These are phyloP conservation scores for Prinsepia uniflora DNA, from an alignment of 306 rosid genomes.

Conservation along the genomic window DNA sequence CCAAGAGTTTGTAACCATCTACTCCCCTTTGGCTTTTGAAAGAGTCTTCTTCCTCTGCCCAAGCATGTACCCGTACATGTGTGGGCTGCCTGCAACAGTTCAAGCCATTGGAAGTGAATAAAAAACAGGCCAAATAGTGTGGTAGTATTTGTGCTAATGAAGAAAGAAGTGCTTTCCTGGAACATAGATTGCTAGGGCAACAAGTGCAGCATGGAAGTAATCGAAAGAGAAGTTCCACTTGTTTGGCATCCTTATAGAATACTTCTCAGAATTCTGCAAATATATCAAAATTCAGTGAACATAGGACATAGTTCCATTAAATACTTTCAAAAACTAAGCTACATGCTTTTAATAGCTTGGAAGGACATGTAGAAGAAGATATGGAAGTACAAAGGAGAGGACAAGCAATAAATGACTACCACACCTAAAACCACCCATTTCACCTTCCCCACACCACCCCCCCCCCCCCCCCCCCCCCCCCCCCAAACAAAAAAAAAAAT, in stretches of 20 bases:
- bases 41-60: conserved; percentile 74
- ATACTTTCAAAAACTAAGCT: neutral
- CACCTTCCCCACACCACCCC: too few relatives aligned
- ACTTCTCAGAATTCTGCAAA: conserved; percentile 66
- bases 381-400: neutral
- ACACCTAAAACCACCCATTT: neutral
- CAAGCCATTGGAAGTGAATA: conserved; percentile 16
- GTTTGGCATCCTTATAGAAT: conserved; percentile 78
- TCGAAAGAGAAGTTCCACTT: conserved; percentile 78
- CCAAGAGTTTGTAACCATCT: conserved; percentile 16
- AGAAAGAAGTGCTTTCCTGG: conserved; percentile 56
- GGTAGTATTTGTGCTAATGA: neutral
- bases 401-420: neutral
- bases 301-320: neutral
- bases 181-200: conserved; percentile 46
- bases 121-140: neutral
- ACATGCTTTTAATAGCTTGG: neutral
- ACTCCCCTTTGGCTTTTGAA: conserved; percentile 54
- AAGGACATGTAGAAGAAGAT: neutral
- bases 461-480: too few relatives aligned
- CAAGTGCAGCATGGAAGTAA: conserved; percentile 48
- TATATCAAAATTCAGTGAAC: conserved; percentile 5
- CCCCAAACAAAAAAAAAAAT: too few relatives aligned
- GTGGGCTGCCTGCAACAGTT: conserved; percentile 62
- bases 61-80: conserved; percentile 70